Base-by-base conservation (phyloP, 805 yeast species). In the Lachancea waltii region DNA sequence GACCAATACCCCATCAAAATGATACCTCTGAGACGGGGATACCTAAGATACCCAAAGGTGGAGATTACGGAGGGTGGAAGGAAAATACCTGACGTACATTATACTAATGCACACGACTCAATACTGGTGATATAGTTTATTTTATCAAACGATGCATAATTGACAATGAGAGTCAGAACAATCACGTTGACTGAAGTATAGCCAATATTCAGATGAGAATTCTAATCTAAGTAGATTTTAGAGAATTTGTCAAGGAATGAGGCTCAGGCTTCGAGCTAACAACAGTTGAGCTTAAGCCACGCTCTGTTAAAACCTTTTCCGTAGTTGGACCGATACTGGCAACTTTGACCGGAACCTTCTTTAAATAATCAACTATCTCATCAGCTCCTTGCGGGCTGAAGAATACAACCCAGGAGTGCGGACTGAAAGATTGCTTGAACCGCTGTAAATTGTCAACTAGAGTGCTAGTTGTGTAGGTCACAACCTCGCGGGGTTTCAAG, bases 321-420 rank as follows among this genome's bases (percentile, higher is more conserved):
- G 97, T 90, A 0, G 97, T 90, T 2, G 97, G 97, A 0, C 97
- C 97, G 41, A 90, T 90, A 3, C 89, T 78, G 0, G 95, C 96
- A 30, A 67, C 58, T 1, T 47, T 40, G 3, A 41, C 32, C 2
- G 35, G 26, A 19, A 17, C 38, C 28, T 28, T 52, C 34, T 53
- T 56, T n/a, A 75, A 40, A 43, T 69, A 68, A 7, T 70, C 60
- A 3, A 84, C 73, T 9, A 87, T 79, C 1, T 60, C 66, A 20
- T 71, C 73, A 0, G 95, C 81, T 0, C 95, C 95, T 49, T 92
- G 94, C 0, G 96, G 95, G 45, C 96, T 85, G 60, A 89, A 90
- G 43, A 90, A 81, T 0, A 89, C 81, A 4, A 87, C 63, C 95
- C 96, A 86, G 38, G 65, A 65, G 11, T 48, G 41, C 0, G 40